These are phyloP conservation scores for Trichosporon asahii DNA, from an alignment of 1,284 basidiomycete genomes.

Conservation along the genomic window DNA sequence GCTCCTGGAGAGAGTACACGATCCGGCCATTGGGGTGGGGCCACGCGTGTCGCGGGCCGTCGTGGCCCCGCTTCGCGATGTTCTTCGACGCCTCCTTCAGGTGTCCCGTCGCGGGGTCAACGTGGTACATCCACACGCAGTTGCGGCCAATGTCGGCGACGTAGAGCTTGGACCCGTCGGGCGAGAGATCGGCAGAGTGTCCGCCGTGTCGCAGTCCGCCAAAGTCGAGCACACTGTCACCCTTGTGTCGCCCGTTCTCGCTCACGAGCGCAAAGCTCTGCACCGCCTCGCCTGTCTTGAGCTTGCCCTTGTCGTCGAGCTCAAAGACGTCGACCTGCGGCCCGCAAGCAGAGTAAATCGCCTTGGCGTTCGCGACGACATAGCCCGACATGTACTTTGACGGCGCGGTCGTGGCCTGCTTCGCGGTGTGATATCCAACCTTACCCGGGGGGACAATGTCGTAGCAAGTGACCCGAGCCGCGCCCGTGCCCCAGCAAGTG, in stretches of 20 bases:
- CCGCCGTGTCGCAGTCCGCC: slow-evolving; percentile 45
- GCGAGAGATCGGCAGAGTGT: slow-evolving; percentile 41
- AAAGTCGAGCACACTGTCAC: slow-evolving; percentile 36
- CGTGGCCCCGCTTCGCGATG: slow-evolving; percentile 44
- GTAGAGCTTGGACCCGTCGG: slow-evolving; percentile 44
- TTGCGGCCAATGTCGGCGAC: slow-evolving; percentile 51
- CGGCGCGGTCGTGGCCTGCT: slow-evolving; percentile 26
- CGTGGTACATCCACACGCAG: slow-evolving; percentile 49
- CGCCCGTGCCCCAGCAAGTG: slow-evolving; percentile 38
- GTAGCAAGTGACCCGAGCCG: slow-evolving; percentile 37
- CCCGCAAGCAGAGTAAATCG: slow-evolving; percentile 51
- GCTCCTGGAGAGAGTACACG: slow-evolving; percentile 46
- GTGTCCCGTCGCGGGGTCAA: slow-evolving; percentile 32
- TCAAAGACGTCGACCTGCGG: slow-evolving; percentile 49
- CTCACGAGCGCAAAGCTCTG: slow-evolving; percentile 25
- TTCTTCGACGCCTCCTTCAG: slow-evolving; percentile 44
- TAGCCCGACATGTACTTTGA: slow-evolving; percentile 42
- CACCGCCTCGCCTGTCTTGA: slow-evolving; percentile 27
- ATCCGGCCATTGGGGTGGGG: slow-evolving; percentile 49
- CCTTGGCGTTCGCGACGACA: slow-evolving; percentile 35
- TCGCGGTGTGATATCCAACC: slow-evolving; percentile 18
- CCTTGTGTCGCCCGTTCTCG: slow-evolving; percentile 19
- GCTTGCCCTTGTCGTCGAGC: slow-evolving; percentile 39
- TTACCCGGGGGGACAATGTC: slow-evolving; percentile 17
- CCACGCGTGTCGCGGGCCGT: slow-evolving; percentile 51